Evolutionary conservation across 2,329 filamentous ascomycete species (phyloP), one percentile per base, ranked within the genome.

Genomic region (Trichoderma afroharzianum): DNA sequence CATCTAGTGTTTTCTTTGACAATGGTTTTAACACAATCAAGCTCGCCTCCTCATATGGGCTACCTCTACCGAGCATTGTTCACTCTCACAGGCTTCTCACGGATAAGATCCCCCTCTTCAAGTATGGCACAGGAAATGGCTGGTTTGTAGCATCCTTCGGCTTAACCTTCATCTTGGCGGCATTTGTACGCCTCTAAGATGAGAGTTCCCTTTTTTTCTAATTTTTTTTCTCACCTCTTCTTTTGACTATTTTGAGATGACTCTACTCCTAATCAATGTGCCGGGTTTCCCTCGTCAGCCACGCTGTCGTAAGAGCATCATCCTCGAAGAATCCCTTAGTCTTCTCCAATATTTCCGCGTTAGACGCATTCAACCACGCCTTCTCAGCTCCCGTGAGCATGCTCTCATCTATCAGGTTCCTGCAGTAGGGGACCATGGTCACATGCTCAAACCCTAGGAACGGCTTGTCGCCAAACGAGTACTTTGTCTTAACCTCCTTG

Each of bases 401-500:
- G 66, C 80, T 85, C 69, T 87, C 84, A 76, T 98, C 93, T 74
- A 97, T 94, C 74, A 99, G 84, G 73, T 94, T 98, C 73, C 91
- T 89, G 83, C 95, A 98, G 82, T 97, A 94, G 0, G 96, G 96
- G 21, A 95, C 94, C 94, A 99, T 94, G 0, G 96, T 99, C 75
- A 98, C 94, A 81, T 97, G 93, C 84, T 99, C 95, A 76, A 99
- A 99, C 4, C 95, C 94, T 43, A 98, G 85, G 83, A 93, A 99
- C 2, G 95, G 92, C 83, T 97, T 97, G 77, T 97, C 95, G 24
- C 95, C 95, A 79, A 98, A 98, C 43, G 91, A 90, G 81, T 97
- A 88, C 73, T 91, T 91, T 5, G 95, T 97, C 81, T 95, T 86
- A n/a, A 92, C 91, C 80, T 98, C 94, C 75, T 89, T 92, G 33